phyloP scores from a whole-genome alignment of 1,139 yeast genomes.

The Casaregolazyma suthepensis region DNA sequence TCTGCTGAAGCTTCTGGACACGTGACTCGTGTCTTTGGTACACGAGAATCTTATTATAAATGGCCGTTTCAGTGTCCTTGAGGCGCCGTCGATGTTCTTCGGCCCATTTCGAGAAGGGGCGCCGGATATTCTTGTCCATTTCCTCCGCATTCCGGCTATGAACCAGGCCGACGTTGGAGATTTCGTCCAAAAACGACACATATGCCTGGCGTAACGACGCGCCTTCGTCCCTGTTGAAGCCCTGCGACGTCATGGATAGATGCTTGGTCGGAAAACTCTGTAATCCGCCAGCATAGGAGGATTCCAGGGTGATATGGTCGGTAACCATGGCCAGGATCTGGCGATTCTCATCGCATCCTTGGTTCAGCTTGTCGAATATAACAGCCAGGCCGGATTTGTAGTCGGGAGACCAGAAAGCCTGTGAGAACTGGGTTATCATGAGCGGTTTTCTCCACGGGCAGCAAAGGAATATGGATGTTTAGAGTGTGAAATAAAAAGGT shows the following conservation, averaged over 20 bases:
- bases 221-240: conserved; percentile 38
- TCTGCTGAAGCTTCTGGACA: conserved; percentile 53
- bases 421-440: conserved; percentile 12
- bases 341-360: conserved; percentile 65
- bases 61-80: conserved; percentile 47
- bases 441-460: neutral
- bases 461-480: neutral
- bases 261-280: conserved; percentile 34
- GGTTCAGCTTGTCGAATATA: conserved; percentile 56
- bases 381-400: conserved; percentile 50
- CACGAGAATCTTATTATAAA: conserved; percentile 43
- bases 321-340: conserved; percentile 56
- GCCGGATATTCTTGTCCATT: conserved; percentile 52
- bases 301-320: conserved; percentile 61
- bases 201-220: conserved; percentile 49
- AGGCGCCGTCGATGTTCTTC: conserved; percentile 61
- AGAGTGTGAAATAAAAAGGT: neutral
- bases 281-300: conserved; percentile 52
- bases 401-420: conserved; percentile 66
- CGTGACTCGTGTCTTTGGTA: conserved; percentile 42
- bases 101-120: conserved; percentile 70
- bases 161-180: conserved; percentile 54
- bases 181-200: conserved; percentile 44
- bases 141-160: conserved; percentile 60
- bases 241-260: conserved; percentile 22